phyloP scores from a whole-genome alignment of 257 asterid species.

The Scutellaria minor region DNA sequence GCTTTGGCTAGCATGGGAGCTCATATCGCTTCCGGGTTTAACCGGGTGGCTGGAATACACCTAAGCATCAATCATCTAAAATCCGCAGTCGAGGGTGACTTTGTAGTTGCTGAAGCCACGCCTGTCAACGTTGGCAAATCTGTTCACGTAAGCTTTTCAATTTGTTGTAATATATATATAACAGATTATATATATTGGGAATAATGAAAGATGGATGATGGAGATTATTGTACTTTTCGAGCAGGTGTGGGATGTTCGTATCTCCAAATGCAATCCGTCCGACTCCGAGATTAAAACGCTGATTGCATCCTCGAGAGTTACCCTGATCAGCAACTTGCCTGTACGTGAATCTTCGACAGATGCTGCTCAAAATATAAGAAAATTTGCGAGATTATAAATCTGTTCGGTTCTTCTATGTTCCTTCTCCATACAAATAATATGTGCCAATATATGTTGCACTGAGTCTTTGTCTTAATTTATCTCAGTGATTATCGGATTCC shows the following conservation, averaged over 20 bases:
- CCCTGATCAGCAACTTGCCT: conserved; percentile 62
- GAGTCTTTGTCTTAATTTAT: too few species aligned
- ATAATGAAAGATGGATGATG: neutral
- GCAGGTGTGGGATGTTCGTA: conserved; percentile 84
- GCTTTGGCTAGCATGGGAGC: conserved; percentile 68
- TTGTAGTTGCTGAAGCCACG: conserved; percentile 71
- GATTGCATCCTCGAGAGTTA: conserved; percentile 77
- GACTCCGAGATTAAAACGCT: conserved; percentile 45
- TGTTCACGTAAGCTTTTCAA: conserved; percentile 57
- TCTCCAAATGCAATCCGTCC: conserved; percentile 58
- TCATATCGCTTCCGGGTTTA: conserved; percentile 54
- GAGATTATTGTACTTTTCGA: conserved; percentile 11
- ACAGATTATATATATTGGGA: too few species aligned
- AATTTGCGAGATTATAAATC: conserved; percentile 64
- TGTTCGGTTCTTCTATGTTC: too few species aligned
- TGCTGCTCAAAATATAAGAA: conserved; percentile 59
- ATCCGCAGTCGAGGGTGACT: conserved; percentile 71
- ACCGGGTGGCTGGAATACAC: conserved; percentile 62
- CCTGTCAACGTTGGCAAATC: conserved; percentile 74
- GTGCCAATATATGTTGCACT: too few species aligned
- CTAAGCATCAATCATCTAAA: conserved; percentile 64
- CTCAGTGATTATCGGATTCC: too few species aligned
- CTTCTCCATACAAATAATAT: too few species aligned
- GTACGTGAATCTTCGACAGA: conserved; percentile 61
- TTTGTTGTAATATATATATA: too few species aligned